Evolutionary conservation across 805 yeast genomes (phyloP), one percentile per base, ranked within the genome.

Genomic region (Ascoidea rubescens): DNA sequence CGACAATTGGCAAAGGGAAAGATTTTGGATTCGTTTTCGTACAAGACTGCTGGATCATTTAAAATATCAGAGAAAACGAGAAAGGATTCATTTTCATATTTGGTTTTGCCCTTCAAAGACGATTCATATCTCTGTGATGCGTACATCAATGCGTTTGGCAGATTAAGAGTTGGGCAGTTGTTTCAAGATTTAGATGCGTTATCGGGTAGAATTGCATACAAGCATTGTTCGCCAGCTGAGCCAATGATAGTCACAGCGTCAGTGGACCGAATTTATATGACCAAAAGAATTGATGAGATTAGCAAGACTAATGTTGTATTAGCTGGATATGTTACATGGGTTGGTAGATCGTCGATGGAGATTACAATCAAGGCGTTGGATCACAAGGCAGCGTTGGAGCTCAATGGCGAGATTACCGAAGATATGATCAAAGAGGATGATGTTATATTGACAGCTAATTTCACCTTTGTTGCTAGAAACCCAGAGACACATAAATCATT

Each of bases 181-280:
- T 90, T 90, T 67, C 96, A 90, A 71, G 98, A 90, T 67, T 71
- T 90, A 61, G 98, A 90, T 63, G 90, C 96, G 5, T 71, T 90
- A 55, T 96, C 97, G 2, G 98, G 97, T 43, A 80, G 91, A 62
- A 89, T 90, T 60, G 96, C 96, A 28, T 86, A 89, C 65, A 77
- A 86, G 62, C 97, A 90, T 65, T 87, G 95, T 67, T 74, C 84
- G n/a, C 98, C 98, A 0, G 95, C 96, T 0, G 89, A 86, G 63
- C 97, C 98, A 8, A 88, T 89, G 66, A 85, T 90, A 64, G 98
- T 90, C 47, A 90, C 98, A 7, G 97, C 97, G 1, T 82, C 93
- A 31, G 96, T 90, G 31, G 97, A 91, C 68, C 72, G 96, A 57
- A 87, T 90, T 58, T 85, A 86, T 64, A 81, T 90, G 79, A 79